These are phyloP conservation scores for Psophocarpus tetragonolobus DNA, from an alignment of 306 rosid genomes.

Conservation along the genomic window DNA sequence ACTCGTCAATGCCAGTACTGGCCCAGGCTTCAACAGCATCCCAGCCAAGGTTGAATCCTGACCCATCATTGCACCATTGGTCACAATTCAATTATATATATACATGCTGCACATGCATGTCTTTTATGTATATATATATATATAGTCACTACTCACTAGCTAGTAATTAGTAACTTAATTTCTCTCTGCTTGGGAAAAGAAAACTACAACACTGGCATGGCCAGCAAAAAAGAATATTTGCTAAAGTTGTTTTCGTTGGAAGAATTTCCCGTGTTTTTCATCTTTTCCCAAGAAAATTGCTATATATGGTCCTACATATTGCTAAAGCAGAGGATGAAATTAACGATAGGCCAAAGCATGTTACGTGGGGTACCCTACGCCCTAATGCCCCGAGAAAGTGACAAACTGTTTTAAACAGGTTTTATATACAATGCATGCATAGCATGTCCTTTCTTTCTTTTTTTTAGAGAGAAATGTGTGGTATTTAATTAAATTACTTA, in stretches of 20 bases:
- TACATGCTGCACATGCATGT: not conserved
- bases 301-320: conserved; percentile 40
- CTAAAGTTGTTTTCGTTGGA: not conserved
- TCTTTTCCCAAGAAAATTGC: not conserved
- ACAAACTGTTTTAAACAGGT: conserved; percentile 18
- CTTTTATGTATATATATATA: too few relatives aligned
- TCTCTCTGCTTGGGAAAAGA: not conserved
- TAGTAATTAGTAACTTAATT: not conserved
- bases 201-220: not conserved
- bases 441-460: not conserved
- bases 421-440: conserved; percentile 25
- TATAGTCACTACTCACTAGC: too few relatives aligned
- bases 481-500: not conserved
- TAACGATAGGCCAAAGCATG: conserved; percentile 8
- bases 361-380: conserved; percentile 36
- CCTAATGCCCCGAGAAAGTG: conserved; percentile 15
- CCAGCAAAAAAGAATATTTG: not conserved
- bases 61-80: not conserved
- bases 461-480: not conserved
- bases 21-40: conserved; percentile 90
- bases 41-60: conserved; percentile 91
- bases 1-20: conserved; percentile 50
- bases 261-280: not conserved
- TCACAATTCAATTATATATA: not conserved
- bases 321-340: conserved; percentile 41